phyloP scores from a whole-genome alignment of 2,329 filamentous ascomycete genomes.

The Fusarium albosuccineum region DNA sequence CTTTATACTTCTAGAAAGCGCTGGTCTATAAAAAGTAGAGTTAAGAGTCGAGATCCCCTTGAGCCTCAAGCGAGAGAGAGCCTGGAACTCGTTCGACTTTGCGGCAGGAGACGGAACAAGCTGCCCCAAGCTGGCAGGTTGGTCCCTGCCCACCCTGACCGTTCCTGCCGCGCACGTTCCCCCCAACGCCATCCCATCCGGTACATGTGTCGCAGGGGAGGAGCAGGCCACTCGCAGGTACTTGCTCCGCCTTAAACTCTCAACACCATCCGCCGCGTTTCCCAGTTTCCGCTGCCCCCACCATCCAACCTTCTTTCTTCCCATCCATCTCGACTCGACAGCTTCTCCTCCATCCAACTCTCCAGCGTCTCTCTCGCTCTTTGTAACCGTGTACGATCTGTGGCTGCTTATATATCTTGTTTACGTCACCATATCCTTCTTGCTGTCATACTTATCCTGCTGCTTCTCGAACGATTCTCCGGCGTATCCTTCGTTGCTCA shows the following conservation, averaged over 20 bases:
- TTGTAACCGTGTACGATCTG: conserved; percentile 21
- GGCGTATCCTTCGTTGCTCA: conserved; percentile 15
- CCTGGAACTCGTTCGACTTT: background rate
- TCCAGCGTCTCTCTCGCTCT: conserved; percentile 20
- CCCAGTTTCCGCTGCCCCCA: conserved; percentile 24
- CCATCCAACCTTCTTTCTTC: conserved; percentile 32
- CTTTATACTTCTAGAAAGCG: background rate
- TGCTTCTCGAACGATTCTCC: too few relatives aligned
- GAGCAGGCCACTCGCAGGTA: conserved; percentile 8
- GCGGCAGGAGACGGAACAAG: conserved; percentile 30
- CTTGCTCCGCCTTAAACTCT: conserved; percentile 22
- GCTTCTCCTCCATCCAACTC: conserved; percentile 10
- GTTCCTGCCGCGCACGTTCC: conserved; percentile 37
- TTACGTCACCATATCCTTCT: background rate
- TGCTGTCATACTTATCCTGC: too few relatives aligned
- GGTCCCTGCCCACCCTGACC: conserved; percentile 36
- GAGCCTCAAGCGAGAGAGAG: background rate
- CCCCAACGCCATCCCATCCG: conserved; percentile 32
- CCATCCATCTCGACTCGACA: conserved; percentile 13
- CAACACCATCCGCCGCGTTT: conserved; percentile 37
- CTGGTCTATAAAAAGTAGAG: background rate
- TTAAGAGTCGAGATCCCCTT: background rate
- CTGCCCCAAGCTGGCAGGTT: conserved; percentile 3
- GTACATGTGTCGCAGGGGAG: conserved; percentile 8
- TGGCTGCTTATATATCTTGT: background rate